Conservation (phyloP, 192 early-diverging fungal genomes). For the Phycomyces blakesleeanus region DNA sequence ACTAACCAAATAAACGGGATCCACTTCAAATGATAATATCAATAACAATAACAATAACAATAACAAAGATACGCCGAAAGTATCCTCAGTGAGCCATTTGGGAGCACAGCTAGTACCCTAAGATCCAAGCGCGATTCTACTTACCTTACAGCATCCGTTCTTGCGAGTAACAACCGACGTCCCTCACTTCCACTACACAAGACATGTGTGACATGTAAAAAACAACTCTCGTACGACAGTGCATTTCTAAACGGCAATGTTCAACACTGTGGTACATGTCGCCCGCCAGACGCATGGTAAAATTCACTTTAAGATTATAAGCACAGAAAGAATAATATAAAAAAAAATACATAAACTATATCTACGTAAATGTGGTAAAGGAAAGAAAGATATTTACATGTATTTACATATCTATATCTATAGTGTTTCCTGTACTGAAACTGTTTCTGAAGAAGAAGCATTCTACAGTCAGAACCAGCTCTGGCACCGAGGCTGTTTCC, state of each 20-base stretch:
- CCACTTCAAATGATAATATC: too few relatives aligned
- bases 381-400: background rate
- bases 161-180: background rate
- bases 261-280: background rate
- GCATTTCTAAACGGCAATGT: background rate
- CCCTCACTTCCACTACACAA: background rate
- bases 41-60: too few relatives aligned
- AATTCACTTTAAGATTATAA: background rate
- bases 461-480: constrained; percentile 1
- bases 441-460: constrained; percentile 29
- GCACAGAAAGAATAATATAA: too few relatives aligned
- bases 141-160: constrained; percentile 1
- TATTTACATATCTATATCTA: background rate
- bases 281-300: constrained; percentile 11
- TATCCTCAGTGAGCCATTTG: constrained; percentile 10
- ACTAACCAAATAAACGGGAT: too few relatives aligned
- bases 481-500: constrained; percentile 8
- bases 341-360: too few relatives aligned
- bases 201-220: background rate
- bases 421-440: constrained; percentile 31
- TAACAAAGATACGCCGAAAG: constrained; percentile 12
- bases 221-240: background rate
- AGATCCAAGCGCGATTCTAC: constrained; percentile 3
- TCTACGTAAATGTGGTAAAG: too few relatives aligned
- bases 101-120: constrained; percentile 4